A percentile compares a stretch with the other conserved stretches of the same genome.
phyloP scores from a whole-genome alignment of 129 eudicot species.

The Escallonia herrerae region DNA sequence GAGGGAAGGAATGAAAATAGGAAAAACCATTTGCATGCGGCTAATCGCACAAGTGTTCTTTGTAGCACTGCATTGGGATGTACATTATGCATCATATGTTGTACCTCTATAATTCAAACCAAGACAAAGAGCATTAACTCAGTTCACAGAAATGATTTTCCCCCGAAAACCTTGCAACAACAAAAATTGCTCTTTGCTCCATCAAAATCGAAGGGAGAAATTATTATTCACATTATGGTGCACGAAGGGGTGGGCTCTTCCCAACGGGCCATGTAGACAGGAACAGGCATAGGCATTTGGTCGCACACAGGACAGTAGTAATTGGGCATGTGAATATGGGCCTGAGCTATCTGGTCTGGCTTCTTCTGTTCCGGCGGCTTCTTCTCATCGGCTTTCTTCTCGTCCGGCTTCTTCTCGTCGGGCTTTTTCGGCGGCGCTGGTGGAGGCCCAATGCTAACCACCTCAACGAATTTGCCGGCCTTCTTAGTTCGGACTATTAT shows the following conservation, averaged over 20 bases:
- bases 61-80: too few species aligned
- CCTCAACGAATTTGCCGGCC: constrained; percentile 34
- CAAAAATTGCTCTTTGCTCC: too few species aligned
- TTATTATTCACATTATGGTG: constrained; percentile 28
- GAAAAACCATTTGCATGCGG: too few species aligned
- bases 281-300: constrained; percentile 13
- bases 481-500: constrained; percentile 37
- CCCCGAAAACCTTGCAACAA: too few species aligned
- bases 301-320: constrained; percentile 30
- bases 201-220: too few species aligned
- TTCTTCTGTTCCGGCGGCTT: constrained; percentile 20
- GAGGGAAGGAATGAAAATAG: too few species aligned
- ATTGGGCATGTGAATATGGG: constrained; percentile 20
- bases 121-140: too few species aligned
- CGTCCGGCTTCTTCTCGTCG: constrained; percentile 17
- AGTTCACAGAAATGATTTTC: too few species aligned
- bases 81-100: too few species aligned
- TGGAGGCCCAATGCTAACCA: constrained; percentile 65
- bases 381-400: constrained; percentile 34
- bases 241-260: constrained; percentile 37
- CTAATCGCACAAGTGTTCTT: too few species aligned
- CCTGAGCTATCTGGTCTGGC: constrained; percentile 33
- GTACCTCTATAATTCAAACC: too few species aligned
- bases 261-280: constrained; percentile 17
- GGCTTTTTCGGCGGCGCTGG: constrained; percentile 38